Conservation (phyloP, 2,329 filamentous ascomycete genomes). For the Cytospora piceicola region DNA sequence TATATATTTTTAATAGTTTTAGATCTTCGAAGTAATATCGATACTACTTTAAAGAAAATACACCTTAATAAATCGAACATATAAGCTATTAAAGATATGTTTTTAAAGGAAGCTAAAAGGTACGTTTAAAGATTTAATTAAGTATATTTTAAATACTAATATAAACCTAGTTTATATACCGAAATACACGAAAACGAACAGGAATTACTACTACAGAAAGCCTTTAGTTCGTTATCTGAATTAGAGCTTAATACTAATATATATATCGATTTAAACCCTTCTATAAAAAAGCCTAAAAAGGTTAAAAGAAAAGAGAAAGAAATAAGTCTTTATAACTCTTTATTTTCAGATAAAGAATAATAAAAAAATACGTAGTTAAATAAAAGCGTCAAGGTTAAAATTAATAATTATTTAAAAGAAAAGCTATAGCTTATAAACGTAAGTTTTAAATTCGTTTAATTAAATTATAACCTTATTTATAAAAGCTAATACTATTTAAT, state of each 20-base stretch:
- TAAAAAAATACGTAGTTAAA: not conserved
- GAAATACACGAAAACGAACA: not conserved
- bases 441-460: not conserved
- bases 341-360: not conserved
- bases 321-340: too few species aligned
- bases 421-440: not conserved
- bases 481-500: not conserved
- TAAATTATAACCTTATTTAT: not conserved
- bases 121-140: not conserved
- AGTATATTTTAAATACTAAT: not conserved
- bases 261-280: not conserved
- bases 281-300: not conserved
- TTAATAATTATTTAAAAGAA: not conserved
- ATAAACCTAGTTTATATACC: not conserved
- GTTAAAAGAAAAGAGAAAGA: too few species aligned
- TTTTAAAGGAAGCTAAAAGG: not conserved
- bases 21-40: not conserved
- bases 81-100: not conserved
- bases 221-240: not conserved
- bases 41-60: not conserved
- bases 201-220: not conserved
- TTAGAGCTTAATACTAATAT: not conserved
- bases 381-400: not conserved
- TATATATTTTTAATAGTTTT: slow-evolving; percentile 3
- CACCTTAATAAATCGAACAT: too few species aligned